Percentiles rank a stretch among this genome's conserved stretches.
Conservation (phyloP, 768 basidiomycete species). For the Termitomyces bulborhizus region DNA sequence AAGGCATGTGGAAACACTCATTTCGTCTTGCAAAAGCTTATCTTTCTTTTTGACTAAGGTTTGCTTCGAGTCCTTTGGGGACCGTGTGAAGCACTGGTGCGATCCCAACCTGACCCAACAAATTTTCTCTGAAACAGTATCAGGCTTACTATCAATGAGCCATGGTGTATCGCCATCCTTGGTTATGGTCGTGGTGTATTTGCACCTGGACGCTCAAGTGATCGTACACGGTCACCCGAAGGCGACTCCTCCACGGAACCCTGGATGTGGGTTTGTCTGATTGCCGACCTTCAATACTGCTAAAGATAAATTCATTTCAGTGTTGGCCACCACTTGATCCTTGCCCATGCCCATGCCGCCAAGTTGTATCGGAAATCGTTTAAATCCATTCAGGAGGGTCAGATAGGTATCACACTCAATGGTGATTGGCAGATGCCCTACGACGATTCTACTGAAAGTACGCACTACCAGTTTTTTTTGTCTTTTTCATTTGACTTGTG, state of each 20-base stretch:
- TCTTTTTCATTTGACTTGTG: not conserved
- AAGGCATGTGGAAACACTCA: constrained; percentile 26
- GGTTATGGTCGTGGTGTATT: constrained; percentile 71
- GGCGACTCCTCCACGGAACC: constrained; percentile 63
- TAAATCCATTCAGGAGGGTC: constrained; percentile 54
- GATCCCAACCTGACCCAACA: constrained; percentile 10
- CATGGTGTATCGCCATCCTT: constrained; percentile 63
- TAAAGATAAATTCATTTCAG: constrained; percentile 22
- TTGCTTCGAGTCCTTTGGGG: constrained; percentile 71
- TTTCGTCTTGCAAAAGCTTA: constrained; percentile 9
- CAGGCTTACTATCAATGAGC: constrained; percentile 74
- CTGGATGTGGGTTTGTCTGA: constrained; percentile 48
- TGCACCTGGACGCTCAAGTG: constrained; percentile 64
- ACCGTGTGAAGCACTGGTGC: constrained; percentile 71
- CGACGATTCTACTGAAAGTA: constrained; percentile 62
- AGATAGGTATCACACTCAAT: constrained; percentile 77
- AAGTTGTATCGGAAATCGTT: constrained; percentile 64
- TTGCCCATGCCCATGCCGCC: constrained; percentile 63
- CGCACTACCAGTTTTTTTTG: constrained; percentile 15
- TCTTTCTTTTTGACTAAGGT: constrained; percentile 28
- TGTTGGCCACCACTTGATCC: constrained; percentile 60
- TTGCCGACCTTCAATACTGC: not conserved
- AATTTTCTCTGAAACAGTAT: constrained; percentile 14
- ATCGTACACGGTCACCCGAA: constrained; percentile 51
- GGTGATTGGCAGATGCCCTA: constrained; percentile 74